Percentiles rank a stretch among this genome's conserved stretches.
Evolutionary conservation across 768 basidiomycete genomes (phyloP).

Genomic region (Myochromella boudieri): DNA sequence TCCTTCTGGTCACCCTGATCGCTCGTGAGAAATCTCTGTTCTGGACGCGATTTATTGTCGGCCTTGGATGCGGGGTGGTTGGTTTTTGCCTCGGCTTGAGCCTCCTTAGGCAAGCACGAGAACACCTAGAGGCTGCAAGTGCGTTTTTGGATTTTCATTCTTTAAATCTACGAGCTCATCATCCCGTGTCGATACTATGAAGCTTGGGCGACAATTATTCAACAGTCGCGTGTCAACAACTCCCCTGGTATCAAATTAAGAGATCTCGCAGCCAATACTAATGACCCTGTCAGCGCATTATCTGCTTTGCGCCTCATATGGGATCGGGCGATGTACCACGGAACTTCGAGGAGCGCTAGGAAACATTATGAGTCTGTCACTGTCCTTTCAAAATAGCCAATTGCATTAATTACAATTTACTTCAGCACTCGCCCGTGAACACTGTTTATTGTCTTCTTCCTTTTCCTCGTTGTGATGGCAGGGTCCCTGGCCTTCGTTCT

Average conservation of each 20-base stretch:
- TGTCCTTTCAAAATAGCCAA: neutral
- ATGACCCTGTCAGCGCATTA: constrained; percentile 27
- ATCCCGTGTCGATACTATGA: neutral
- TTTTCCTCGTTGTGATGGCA: constrained; percentile 28
- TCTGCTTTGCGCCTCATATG: constrained; percentile 33
- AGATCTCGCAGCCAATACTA: constrained; percentile 33
- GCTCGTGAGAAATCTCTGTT: constrained; percentile 32
- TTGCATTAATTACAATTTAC: constrained; percentile 2
- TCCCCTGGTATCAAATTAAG: constrained; percentile 33
- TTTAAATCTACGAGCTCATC: neutral
- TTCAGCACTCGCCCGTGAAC: constrained; percentile 39
- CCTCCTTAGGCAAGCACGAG: constrained; percentile 26
- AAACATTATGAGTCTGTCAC: constrained; percentile 36
- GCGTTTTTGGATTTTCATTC: constrained; percentile 9
- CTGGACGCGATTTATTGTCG: constrained; percentile 39
- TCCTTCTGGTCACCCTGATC: constrained; percentile 28
- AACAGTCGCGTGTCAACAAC: constrained; percentile 31
- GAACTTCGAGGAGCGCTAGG: constrained; percentile 30
- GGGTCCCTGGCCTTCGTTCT: constrained; percentile 33
- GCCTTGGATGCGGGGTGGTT: constrained; percentile 31
- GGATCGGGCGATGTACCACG: constrained; percentile 31
- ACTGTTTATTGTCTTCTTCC: constrained; percentile 33
- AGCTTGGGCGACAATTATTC: constrained; percentile 47
- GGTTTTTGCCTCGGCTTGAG: constrained; percentile 32
- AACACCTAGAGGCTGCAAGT: constrained; percentile 39